Evolutionary conservation across 163 green algal genomes (phyloP).

Genomic region (Chlorella variabilis): DNA sequence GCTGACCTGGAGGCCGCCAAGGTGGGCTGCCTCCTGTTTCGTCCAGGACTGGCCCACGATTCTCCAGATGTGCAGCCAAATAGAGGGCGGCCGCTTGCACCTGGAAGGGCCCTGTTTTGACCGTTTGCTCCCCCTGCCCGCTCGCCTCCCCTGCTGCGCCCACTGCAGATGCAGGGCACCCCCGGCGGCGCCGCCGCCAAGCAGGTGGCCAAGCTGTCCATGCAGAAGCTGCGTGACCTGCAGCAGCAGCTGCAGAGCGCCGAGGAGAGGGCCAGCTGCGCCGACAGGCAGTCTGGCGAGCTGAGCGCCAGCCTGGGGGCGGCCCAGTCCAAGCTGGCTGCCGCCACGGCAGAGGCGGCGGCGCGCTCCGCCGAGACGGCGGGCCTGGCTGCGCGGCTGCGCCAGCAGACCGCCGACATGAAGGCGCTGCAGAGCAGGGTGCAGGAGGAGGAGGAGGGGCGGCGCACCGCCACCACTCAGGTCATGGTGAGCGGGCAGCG

Average conservation of each 20-base stretch:
- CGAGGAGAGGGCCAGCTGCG: neutral
- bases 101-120: too few species aligned
- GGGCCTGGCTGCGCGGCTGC: neutral
- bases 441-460: slow-evolving; percentile 15
- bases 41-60: too few species aligned
- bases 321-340: neutral
- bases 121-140: too few species aligned
- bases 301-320: slow-evolving; percentile 17
- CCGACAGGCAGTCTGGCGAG: neutral
- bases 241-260: slow-evolving; percentile 15
- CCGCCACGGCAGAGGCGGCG: neutral
- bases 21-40: neutral
- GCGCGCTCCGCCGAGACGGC: slow-evolving; percentile 1
- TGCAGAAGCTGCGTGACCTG: slow-evolving; percentile 32
- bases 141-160: neutral
- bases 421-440: neutral
- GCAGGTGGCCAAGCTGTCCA: slow-evolving; percentile 20
- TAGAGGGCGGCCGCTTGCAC: too few species aligned
- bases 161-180: slow-evolving; percentile 16
- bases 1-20: slow-evolving; percentile 2
- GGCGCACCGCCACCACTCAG: neutral
- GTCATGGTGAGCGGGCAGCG: slow-evolving; percentile 7
- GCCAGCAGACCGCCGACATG: neutral
- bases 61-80: too few species aligned
- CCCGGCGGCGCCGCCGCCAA: slow-evolving; percentile 39